Evolutionary conservation across 2,329 filamentous ascomycete species (phyloP).

Genomic region (Neofusicoccum umdonicola): DNA sequence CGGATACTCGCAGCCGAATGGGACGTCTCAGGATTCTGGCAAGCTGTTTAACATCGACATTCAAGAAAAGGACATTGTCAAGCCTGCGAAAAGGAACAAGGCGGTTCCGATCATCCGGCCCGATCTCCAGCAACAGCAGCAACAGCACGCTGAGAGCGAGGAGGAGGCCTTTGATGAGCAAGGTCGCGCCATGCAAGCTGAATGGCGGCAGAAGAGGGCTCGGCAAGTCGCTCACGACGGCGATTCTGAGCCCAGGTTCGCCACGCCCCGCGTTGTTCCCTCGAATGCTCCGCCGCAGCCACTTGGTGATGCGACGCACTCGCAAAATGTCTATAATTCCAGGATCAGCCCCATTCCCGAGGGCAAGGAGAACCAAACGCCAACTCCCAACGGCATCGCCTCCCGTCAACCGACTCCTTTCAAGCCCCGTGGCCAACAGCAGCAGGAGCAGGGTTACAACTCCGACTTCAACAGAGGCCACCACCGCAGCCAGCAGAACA

Average conservation of each 20-base stretch:
- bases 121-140: slow-evolving; percentile 36
- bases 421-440: slow-evolving; percentile 29
- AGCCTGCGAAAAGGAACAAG: slow-evolving; percentile 71
- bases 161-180: slow-evolving; percentile 54
- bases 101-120: slow-evolving; percentile 78
- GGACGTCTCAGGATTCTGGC: slow-evolving; percentile 4
- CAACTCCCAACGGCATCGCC: slow-evolving; percentile 20
- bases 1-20: not conserved
- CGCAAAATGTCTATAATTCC: slow-evolving; percentile 25
- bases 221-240: slow-evolving; percentile 64
- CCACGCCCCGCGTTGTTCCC: slow-evolving; percentile 45
- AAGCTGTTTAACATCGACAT: slow-evolving; percentile 18
- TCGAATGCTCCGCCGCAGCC: slow-evolving; percentile 27
- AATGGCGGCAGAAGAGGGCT: slow-evolving; percentile 72
- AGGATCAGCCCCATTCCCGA: slow-evolving; percentile 27
- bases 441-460: slow-evolving; percentile 9
- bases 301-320: slow-evolving; percentile 28
- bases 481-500: slow-evolving; percentile 2
- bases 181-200: slow-evolving; percentile 61
- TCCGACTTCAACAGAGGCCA: not conserved
- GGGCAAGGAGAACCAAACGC: slow-evolving; percentile 39
- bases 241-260: slow-evolving; percentile 74
- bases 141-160: slow-evolving; percentile 39
- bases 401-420: not conserved
- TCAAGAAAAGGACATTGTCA: slow-evolving; percentile 62